Conservation (phyloP, 2,329 filamentous ascomycete genomes). For the Dactylellina cionopaga region DNA sequence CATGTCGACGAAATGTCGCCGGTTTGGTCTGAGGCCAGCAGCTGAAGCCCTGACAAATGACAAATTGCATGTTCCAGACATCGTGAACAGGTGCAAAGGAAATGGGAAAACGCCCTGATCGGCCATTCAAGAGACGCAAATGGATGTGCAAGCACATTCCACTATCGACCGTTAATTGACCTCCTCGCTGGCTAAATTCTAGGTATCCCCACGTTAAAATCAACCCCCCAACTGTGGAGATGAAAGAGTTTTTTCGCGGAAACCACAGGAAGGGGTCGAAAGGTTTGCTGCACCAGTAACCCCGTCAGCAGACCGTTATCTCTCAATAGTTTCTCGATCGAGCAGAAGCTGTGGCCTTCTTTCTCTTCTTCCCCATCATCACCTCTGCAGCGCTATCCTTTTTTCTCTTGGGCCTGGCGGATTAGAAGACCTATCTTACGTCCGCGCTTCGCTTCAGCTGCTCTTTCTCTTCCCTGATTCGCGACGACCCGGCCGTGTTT, state of each 20-base stretch:
- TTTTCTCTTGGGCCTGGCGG: slow-evolving; percentile 38
- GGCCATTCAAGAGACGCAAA: slow-evolving; percentile 35
- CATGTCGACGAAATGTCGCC: slow-evolving; percentile 27
- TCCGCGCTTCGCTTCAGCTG: slow-evolving; percentile 27
- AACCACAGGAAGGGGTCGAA: slow-evolving; percentile 44
- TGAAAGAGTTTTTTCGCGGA: slow-evolving; percentile 28
- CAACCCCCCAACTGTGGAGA: slow-evolving; percentile 36
- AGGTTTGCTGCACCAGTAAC: slow-evolving; percentile 36
- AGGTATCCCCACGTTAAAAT: slow-evolving; percentile 49
- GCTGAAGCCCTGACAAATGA: slow-evolving; percentile 8
- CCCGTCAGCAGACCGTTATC: slow-evolving; percentile 42
- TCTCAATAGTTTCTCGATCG: slow-evolving; percentile 52
- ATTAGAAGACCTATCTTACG: slow-evolving; percentile 34
- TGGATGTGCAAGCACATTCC: slow-evolving; percentile 41
- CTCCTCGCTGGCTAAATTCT: slow-evolving; percentile 48
- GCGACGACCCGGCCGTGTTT: slow-evolving; percentile 39
- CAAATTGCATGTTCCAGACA: slow-evolving; percentile 30
- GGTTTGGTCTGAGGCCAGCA: slow-evolving; percentile 13
- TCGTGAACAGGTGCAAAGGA: neutral
- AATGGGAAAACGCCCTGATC: neutral
- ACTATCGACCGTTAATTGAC: slow-evolving; percentile 21
- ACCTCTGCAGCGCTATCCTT: slow-evolving; percentile 32
- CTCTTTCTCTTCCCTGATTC: slow-evolving; percentile 26
- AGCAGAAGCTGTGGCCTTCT: slow-evolving; percentile 25
- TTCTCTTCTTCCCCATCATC: slow-evolving; percentile 30